Base-by-base conservation (phyloP, 2,329 filamentous ascomycete species). In the Penicillium hesseltinei region DNA sequence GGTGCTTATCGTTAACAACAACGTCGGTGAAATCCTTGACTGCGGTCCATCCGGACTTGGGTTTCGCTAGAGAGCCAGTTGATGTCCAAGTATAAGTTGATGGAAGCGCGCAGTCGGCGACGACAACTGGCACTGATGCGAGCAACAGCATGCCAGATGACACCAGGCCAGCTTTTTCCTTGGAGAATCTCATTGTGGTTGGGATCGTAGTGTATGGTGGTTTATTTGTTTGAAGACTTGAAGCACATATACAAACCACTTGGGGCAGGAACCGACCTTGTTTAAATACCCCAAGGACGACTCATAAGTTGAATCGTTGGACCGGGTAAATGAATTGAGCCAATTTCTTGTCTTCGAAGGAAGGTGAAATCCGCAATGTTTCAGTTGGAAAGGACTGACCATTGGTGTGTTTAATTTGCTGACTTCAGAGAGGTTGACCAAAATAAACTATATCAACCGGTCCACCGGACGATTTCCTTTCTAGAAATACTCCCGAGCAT, bases 21-120 rank as follows among this genome's bases (percentile, higher is more conserved):
- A 79, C 80, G 52, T 70, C 66, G 25, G 82, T 85, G 72, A 88
- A 88, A 72, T 88, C 86, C 67, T 88, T 88, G 64, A 88, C 77
- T 4, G 83, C 76, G 2, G 73, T 76, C 82, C 81, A 84, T 19
- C 82, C 82, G 1, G 73, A 73, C 63, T 80, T 79, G 0, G 84
- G 84, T 5, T 74, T 66, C 1, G 83, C 82, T 8, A 88, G 75
- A 2, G 77, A 60, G 2, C 71, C 77, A 6, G 78, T 80, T 11
- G 81, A 83, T 35, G 78, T 81, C 84, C 84, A 87, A n/a, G 67
- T 69, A 71, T 85, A 87, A 1, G 72, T 79, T 0, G 83, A 80
- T 0, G 84, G 84, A 39, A 86, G 80, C 2, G 27, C 4, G 21
- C 52, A 54, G 15, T 29, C 21, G 17, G 52, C 52, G 13, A n/a